Percentiles rank a stretch among this genome's conserved stretches.
phyloP scores from a whole-genome alignment of 1,284 basidiomycete species.

The Tylopilus orsonianus region DNA sequence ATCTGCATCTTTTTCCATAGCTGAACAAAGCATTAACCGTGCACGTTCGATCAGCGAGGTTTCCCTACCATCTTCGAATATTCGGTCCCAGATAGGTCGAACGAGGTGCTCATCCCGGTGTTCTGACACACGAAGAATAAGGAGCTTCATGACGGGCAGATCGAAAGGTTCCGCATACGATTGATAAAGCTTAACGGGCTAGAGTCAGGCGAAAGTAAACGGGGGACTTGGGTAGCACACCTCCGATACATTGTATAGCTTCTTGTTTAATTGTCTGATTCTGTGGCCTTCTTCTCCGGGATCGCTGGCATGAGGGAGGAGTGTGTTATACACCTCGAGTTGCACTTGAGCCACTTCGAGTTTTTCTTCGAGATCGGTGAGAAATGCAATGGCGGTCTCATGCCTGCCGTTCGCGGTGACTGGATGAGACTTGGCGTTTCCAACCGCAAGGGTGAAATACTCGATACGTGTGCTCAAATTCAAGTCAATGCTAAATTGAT shows the following conservation, averaged over 20 bases:
- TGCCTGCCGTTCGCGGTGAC: constrained; percentile 72
- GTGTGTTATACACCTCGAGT: constrained; percentile 76
- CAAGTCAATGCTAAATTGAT: constrained; percentile 57
- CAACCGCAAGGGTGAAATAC: constrained; percentile 90
- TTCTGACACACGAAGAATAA: constrained; percentile 93
- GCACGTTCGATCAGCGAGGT: not conserved
- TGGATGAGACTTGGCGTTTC: constrained; percentile 93
- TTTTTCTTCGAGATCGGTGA: constrained; percentile 92
- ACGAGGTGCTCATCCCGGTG: constrained; percentile 84
- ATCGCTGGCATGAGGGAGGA: constrained; percentile 62
- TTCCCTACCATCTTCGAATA: constrained; percentile 74
- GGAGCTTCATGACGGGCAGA: constrained; percentile 80
- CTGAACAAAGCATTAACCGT: constrained; percentile 32
- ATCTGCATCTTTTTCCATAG: constrained; percentile 50
- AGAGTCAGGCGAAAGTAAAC: constrained; percentile 11
- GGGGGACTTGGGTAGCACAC: constrained; percentile 39
- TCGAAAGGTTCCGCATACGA: constrained; percentile 88
- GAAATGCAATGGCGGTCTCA: constrained; percentile 87
- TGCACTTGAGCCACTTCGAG: constrained; percentile 97
- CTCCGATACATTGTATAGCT: constrained; percentile 69
- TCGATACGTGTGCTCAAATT: constrained; percentile 76
- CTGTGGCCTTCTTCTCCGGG: constrained; percentile 54
- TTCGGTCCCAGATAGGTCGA: constrained; percentile 84
- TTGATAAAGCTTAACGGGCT: constrained; percentile 71
- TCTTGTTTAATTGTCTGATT: constrained; percentile 54